These are phyloP conservation scores for Leccinum laetum DNA, from an alignment of 1,284 basidiomycete genomes.

Conservation along the genomic window DNA sequence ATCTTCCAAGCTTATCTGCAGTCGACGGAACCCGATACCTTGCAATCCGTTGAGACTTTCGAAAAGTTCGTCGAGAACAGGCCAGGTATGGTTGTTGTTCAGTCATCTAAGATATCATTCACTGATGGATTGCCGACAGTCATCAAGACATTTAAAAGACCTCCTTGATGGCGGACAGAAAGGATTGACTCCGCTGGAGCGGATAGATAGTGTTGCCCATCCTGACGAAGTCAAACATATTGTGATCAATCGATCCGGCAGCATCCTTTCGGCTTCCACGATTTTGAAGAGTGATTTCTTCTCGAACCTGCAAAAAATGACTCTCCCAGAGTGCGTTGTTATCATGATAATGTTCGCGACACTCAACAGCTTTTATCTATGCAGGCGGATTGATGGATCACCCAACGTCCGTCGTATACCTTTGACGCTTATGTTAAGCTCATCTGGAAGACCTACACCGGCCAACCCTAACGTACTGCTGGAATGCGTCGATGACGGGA, in stretches of 20 bases:
- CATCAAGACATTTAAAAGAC: conserved; percentile 95
- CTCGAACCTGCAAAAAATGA: conserved; percentile 93
- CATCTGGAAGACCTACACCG: conserved; percentile 35
- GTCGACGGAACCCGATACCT: conserved; percentile 81
- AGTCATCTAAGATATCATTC: background rate
- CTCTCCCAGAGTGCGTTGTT: conserved; percentile 78
- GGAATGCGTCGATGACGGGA: conserved; percentile 42
- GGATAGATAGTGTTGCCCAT: conserved; percentile 79
- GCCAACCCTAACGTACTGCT: conserved; percentile 35
- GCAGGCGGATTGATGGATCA: conserved; percentile 87
- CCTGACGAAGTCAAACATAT: conserved; percentile 88
- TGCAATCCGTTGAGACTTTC: conserved; percentile 76
- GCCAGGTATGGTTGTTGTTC: conserved; percentile 54
- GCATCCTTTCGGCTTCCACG: conserved; percentile 88
- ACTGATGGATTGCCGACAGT: conserved; percentile 46
- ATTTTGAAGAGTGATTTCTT: conserved; percentile 99
- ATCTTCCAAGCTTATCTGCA: conserved; percentile 95
- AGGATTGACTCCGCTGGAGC: conserved; percentile 84
- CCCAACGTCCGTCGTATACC: conserved; percentile 89
- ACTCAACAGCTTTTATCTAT: conserved; percentile 5
- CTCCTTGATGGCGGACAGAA: conserved; percentile 78
- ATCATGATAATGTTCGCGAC: background rate
- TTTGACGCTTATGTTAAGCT: conserved; percentile 52
- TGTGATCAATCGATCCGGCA: conserved; percentile 85
- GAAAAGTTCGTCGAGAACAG: conserved; percentile 80